A percentile compares a stretch with the other conserved stretches of the same genome.
Conservation (phyloP, 345 rosid species). For the Eucalyptus cloeziana region DNA sequence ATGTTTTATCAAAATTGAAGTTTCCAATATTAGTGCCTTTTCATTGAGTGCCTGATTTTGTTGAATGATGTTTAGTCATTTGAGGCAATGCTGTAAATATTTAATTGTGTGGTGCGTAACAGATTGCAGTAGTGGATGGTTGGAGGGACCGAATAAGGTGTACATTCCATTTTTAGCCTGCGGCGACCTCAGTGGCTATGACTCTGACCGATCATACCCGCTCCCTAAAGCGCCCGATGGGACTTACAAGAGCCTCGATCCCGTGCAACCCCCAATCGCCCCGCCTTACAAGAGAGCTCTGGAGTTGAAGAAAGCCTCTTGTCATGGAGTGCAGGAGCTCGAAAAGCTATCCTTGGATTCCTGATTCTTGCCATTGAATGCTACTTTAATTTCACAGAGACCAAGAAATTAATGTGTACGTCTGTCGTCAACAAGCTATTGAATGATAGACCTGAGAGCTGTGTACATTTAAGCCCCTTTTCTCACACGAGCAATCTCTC, state of each 20-base stretch:
- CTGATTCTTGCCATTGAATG: neutral
- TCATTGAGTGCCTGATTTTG: neutral
- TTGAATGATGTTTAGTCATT: neutral
- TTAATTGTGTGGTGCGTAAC: neutral
- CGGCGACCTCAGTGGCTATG: slow-evolving; percentile 80
- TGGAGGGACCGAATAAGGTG: slow-evolving; percentile 89
- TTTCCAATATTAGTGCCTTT: neutral
- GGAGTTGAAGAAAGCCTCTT: slow-evolving; percentile 82
- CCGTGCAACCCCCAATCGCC: slow-evolving; percentile 87
- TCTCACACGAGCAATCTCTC: neutral
- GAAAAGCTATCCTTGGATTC: slow-evolving; percentile 44
- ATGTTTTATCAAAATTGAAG: neutral
- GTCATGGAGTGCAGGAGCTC: slow-evolving; percentile 35
- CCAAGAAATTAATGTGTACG: neutral
- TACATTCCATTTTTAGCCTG: slow-evolving; percentile 89
- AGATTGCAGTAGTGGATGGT: slow-evolving; percentile 92
- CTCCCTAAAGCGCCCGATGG: slow-evolving; percentile 70
- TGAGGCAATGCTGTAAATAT: neutral
- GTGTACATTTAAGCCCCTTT: neutral
- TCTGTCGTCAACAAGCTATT: neutral
- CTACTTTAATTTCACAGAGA: neutral
- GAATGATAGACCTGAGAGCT: neutral
- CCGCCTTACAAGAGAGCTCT: slow-evolving; percentile 90
- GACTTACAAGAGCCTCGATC: slow-evolving; percentile 71
- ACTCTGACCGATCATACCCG: slow-evolving; percentile 91